Base-by-base conservation (phyloP, 176 grass and related monocot species). In the Carex myosuroides region DNA sequence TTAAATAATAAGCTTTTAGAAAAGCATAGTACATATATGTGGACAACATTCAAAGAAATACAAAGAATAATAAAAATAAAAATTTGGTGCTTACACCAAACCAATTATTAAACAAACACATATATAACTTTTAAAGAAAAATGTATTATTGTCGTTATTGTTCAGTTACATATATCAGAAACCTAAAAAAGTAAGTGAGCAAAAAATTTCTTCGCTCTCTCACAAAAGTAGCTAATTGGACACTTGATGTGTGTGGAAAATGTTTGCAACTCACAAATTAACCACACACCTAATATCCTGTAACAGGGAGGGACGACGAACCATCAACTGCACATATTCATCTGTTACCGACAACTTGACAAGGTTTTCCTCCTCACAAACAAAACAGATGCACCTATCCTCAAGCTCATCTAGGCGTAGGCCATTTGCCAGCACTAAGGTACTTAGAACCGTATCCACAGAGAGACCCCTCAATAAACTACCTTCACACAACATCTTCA, bases 401-500 rank as follows among this genome's bases (percentile, higher is more conserved):
- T 91, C 87, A 18, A 94, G 55, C 57, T 87, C 69, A 1, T 4
- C 33, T 44, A 82, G 88, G 60, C 17, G 33, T 35, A 35, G 33
- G 33, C 82, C 29, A 85, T 21, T 5, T 50, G 92, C 92, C 6
- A 66, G 79, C 3, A 57, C 76, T 30, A 91, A 46, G 2, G 35
- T 86, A 60, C 16, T 62, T 8, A 62, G 64, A 44, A 88, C 80
- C 0, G 83, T 89, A 20, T 91, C 75, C 0, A 73, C 18, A 1
- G 85, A 69, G 18, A 91, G 48, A 77, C 16, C 52, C 5, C 71
- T 56, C 73, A 79, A 86, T 29, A 94, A 0, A 29, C 30, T 82
- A 2, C 48, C 37, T 3, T 88, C 87, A 54, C 89, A 91, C 21
- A 83, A 60, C 8, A 89, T 61, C 85, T 86, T 92, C 76, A 90